Evolutionary conservation across 306 rosid species (phyloP), one percentile per base, ranked within the genome.

Genomic region (Lupinus albus): DNA sequence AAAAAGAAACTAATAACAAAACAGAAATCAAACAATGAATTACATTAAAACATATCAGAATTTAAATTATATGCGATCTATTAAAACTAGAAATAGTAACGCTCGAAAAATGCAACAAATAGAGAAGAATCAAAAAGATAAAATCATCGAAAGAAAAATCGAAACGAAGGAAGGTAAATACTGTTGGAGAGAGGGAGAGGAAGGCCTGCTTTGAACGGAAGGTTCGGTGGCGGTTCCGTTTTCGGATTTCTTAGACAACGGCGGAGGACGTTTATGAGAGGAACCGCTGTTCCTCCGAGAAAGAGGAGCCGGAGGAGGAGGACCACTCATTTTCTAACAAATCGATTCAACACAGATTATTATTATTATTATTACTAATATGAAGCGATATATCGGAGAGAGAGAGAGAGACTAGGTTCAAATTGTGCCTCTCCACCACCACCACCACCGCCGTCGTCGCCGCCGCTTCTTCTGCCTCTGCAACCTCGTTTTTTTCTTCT

Each of bases 131-230:
- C n/a, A 3, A 57, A 51, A 10, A 17, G 8, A 33, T 33, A 33
- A 33, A 33, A 30, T 30, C 2, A 3, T 20, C 2, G 25, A 30
- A 30, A 3, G 35, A 30, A 30, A 30, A 20, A 25, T 4, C 1
- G 38, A 33, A 33, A 33, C 6, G 38, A 33, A 33, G 6, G 8
- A 1, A 9, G 14, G 18, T 30, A 58, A 66, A 54, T 54, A 88
- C 96, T 84, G 57, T n/a, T 36, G 75, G 1, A 74, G 71, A 14
- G 83, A 68, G 64, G 97, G 97, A 83, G 98, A 93, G 16, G 84
- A 76, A 60, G 93, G 82, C 57, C 80, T 88, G 73, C 78, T 78
- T 25, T 82, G 65, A 56, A 71, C 66, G 45, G 83, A 56, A 52
- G 76, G 71, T 41, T 84, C 89, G 67, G 80, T 84, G 53, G 44